Evolutionary conservation across 345 rosid species (phyloP), one percentile per base, ranked within the genome.

Genomic region (Euphorbia tirucalli): DNA sequence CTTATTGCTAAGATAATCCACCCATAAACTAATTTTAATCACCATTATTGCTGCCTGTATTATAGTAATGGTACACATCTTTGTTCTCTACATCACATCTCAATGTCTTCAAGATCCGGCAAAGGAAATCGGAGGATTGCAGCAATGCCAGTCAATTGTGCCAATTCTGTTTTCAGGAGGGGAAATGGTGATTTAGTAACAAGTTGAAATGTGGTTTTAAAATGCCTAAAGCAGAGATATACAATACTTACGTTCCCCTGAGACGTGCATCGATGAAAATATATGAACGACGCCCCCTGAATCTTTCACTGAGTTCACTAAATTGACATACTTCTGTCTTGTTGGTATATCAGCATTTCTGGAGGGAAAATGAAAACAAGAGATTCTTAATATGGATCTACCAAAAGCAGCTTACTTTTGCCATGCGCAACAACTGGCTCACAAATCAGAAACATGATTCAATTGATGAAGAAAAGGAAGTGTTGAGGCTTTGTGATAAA

Each of bases 81-180:
- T 25, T 46, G 25, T 3, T 3, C 30, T 37, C 16, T 48, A 8
- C 25, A 19, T 89, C 81, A 95, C 97, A 95, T 90, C 86, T 92
- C 99, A 43, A 95, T 86, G 85, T 95, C 99, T 70, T 95, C 97
- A 8, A 95, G 88, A 66, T 95, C 99, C 3, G 97, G 99, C 75
- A 92, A 85, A 24, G 97, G 97, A 81, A 95, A 95, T 64, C 97
- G 82, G 16, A 95, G 97, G 75, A 92, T 87, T 41, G 99, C 99
- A 24, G 99, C 99, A 63, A 95, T 79, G 67, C 99, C 97, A 14
- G 95, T 95, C 74, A 88, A 75, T 66, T 92, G 97, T 13, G 90
- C 83, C 69, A 95, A 70, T 76, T 95, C 98, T 92, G 91, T 74
- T 58, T 16, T 69, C 64, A 30, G 52, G 22, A 32, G 22, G 14